phyloP scores from a whole-genome alignment of 169 alveolate species.

The Plasmodium gonderi region DNA sequence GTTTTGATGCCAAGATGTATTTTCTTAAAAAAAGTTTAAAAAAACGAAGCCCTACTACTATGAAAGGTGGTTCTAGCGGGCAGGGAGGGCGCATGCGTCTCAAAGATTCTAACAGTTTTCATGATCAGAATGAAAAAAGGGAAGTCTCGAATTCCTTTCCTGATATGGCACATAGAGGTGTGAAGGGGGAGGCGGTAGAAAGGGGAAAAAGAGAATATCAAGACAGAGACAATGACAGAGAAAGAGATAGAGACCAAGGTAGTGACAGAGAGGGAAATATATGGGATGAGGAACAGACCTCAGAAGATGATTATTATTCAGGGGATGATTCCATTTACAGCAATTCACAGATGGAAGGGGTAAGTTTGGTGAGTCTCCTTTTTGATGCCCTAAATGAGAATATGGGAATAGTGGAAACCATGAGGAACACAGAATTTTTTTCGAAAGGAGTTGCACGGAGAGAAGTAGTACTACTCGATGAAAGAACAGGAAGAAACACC shows the following conservation, averaged over 20 bases:
- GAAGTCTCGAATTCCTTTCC: neutral
- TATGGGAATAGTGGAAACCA: neutral
- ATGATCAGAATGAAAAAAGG: neutral
- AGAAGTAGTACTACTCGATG: too few relatives aligned
- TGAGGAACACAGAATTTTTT: too few relatives aligned
- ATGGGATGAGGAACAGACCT: neutral
- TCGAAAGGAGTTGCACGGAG: too few relatives aligned
- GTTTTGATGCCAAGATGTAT: constrained; percentile 72
- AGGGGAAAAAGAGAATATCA: neutral
- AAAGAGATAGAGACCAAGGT: neutral
- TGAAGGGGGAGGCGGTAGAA: neutral
- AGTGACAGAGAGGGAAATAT: neutral
- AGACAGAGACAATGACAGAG: neutral
- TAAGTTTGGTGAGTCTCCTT: neutral
- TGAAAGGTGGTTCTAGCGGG: neutral
- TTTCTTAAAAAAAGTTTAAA: constrained; percentile 56
- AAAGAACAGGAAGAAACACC: neutral
- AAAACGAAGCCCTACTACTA: neutral
- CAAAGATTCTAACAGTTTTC: neutral
- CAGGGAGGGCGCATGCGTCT: neutral
- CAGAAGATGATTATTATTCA: neutral
- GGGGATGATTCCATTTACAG: constrained; percentile 1
- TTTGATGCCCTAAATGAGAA: neutral
- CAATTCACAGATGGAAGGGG: neutral
- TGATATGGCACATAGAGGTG: neutral